Base-by-base conservation (phyloP, 495 filamentous ascomycete species). In the Lindgomyces ingoldianus region DNA sequence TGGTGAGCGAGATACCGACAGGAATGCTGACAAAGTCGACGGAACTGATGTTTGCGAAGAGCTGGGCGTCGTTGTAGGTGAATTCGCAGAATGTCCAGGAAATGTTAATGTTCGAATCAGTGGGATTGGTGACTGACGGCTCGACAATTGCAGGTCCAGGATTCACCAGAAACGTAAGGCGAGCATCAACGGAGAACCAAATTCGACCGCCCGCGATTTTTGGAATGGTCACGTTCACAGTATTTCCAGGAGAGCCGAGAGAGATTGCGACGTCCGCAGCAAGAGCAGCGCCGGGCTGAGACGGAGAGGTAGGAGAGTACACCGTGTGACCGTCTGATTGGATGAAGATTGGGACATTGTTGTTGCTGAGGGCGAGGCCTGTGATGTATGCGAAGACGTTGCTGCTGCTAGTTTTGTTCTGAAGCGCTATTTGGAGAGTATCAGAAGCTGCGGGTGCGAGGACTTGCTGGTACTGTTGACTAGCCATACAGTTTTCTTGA, bases 21-120 rank as follows among this genome's bases (percentile, higher is more conserved):
- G 89, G 88, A 10, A 90, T 65, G 52, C 79, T 77, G 42, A 89
- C 83, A 69, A 91, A 91, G 75, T 92, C 89, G 41, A 92, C 89
- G 66, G 87, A 87, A 55, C 79, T 82, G 67, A 91, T 88, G 69
- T 92, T 92, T 51, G 83, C 87, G 70, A 87, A 92, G 2, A 91
- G 79, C 74, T 91, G 84, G 19, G 74, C 57, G 49, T 70, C 70
- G 73, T 89, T 89, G 75, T 81, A 88, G 2, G 89, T 92, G 73
- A 91, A 89, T 71, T 92, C 89, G 74, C 78, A 81, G 69, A 92
- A 92, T 29, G 78, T 81, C 86, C 89, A 92, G 48, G 72, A 67
- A 27, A 84, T 74, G 27, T 83, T 79, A 70, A 87, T 85, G 68
- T 91, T 91, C 0, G 84, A 75, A 70, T 92, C 89, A 0, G 79